Evolutionary conservation across 139 green algal genomes (phyloP).

Genomic region (Zygnema cylindricum): DNA sequence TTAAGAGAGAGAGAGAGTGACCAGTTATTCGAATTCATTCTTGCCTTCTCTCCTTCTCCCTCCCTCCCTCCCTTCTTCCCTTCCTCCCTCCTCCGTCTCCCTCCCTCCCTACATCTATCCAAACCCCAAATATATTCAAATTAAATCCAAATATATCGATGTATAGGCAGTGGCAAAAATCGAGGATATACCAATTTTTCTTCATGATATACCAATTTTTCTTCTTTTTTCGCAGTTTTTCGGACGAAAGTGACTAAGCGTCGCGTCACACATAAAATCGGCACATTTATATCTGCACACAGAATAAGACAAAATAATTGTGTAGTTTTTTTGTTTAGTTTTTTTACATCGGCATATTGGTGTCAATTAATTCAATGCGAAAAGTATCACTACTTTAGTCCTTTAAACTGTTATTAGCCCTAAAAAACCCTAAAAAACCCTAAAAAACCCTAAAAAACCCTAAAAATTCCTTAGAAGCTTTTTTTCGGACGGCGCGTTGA

Average conservation of each 20-base stretch:
- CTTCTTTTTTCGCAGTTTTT: too few species aligned
- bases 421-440: too few species aligned
- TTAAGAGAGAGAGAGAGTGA: too few species aligned
- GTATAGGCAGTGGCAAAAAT: too few species aligned
- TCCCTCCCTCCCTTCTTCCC: background rate
- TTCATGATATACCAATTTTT: too few species aligned
- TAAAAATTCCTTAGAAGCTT: background rate
- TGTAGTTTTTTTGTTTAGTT: too few species aligned
- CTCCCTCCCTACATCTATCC: background rate
- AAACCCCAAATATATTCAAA: background rate
- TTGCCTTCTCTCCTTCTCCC: background rate
- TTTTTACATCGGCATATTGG: too few species aligned
- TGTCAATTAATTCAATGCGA: background rate
- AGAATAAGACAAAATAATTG: background rate
- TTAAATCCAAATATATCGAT: too few species aligned
- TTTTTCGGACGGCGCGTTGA: background rate
- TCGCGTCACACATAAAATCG: too few species aligned
- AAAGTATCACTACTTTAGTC: background rate
- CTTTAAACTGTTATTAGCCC: background rate
- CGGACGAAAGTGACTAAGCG: too few species aligned
- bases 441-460: too few species aligned
- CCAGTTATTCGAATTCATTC: background rate
- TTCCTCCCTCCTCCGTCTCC: background rate
- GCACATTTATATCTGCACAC: constrained; percentile 18
- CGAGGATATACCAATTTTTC: too few species aligned